phyloP scores from a whole-genome alignment of 169 alveolate genomes.

The Babesia bigemina region DNA sequence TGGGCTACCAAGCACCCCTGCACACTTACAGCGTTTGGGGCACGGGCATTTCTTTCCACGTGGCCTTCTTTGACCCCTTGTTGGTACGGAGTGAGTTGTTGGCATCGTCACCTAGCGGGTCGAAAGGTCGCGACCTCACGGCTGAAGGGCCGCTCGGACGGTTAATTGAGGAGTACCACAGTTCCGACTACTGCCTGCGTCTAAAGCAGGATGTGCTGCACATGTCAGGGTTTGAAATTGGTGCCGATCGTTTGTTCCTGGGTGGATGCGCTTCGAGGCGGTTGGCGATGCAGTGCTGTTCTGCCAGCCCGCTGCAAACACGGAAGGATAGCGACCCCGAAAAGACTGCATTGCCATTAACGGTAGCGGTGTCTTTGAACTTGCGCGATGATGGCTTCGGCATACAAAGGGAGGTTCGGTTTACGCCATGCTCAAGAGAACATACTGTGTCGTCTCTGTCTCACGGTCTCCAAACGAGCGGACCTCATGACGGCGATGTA shows the following conservation, averaged over 20 bases:
- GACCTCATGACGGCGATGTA: not conserved
- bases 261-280: not conserved
- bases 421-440: too few relatives aligned
- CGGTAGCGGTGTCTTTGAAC: conserved; percentile 5
- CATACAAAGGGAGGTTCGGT: not conserved
- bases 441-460: too few relatives aligned
- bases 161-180: conserved; percentile 5
- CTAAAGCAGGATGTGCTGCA: conserved; percentile 38
- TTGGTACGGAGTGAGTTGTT: not conserved
- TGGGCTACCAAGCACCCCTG: not conserved
- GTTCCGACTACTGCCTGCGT: conserved; percentile 34
- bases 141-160: not conserved
- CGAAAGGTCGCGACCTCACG: not conserved
- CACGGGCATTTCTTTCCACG: conserved; percentile 29
- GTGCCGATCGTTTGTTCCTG: conserved; percentile 8
- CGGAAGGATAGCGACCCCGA: not conserved
- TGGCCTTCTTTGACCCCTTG: conserved; percentile 27
- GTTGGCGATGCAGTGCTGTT: not conserved
- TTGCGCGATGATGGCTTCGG: not conserved
- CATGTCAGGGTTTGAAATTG: conserved; percentile 22
- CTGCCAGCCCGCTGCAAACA: not conserved
- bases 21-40: conserved; percentile 6
- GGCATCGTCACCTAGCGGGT: not conserved
- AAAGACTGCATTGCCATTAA: not conserved
- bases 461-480: not conserved